Base-by-base conservation (phyloP, 768 basidiomycete genomes). In the Fomitopsis serialis region DNA sequence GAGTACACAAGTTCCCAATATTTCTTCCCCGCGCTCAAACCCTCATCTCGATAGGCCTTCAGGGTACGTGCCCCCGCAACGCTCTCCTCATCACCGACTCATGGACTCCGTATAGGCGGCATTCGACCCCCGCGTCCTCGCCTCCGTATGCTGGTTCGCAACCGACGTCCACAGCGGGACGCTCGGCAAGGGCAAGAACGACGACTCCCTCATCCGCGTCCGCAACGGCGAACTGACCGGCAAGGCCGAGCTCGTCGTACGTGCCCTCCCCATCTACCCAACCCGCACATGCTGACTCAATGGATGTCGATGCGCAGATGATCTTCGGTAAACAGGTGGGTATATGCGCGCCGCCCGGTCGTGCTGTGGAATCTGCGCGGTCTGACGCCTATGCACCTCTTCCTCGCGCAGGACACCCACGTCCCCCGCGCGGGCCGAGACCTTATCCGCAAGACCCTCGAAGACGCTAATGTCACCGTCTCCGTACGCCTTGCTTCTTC, bases 121-220 rank as follows among this genome's bases (percentile, higher is more conserved):
- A 0, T 94, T 98, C 64, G 89, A 98, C 66, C 73, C 78, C 5
- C 82, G 95, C 32, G 80, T 97, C 22, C 74, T 91, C 2, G 75
- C 95, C 0, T 78, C 90, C 0, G 89, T 96, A 40, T 97, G 94
- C 71, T 98, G 91, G 74, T 98, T 98, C 64, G 92, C 89, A 1
- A 98, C 96, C 15, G 94, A 96, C 66, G 83, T 98, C 44, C 96
- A 98, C 68, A 77, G 77, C 45, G 90, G 90, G 1, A 84, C 91
- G 0, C 82, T 98, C 21, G 94, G 95, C 5, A 87, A 85, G 63
- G 88, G 90, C 7, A 84, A 85, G 62, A 81, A 78, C 25, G 95
- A 96, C 62, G 83, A 98, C 67, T 83, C 92, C 2, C 82, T 98
- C 44, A 69, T 72, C 42, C 80, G 80, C 52, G 90, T 92, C 45